A percentile compares a stretch with the other conserved stretches of the same genome.
Evolutionary conservation across 768 basidiomycete genomes (phyloP).

Genomic region (Leccinum rimulosum): DNA sequence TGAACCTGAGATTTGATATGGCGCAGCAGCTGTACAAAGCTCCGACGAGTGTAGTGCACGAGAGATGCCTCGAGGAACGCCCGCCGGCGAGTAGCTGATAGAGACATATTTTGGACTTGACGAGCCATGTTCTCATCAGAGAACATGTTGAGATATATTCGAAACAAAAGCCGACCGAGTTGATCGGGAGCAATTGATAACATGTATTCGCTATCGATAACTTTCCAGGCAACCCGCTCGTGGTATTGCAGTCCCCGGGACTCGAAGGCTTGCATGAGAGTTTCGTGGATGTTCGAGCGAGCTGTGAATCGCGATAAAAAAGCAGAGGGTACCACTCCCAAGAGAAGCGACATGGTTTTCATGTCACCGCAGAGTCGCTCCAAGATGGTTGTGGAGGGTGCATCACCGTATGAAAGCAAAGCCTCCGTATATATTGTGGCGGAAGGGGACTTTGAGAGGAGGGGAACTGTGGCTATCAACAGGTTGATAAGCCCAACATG

Average conservation of each 20-base stretch:
- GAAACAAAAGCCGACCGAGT: constrained; percentile 24
- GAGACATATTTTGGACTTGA: constrained; percentile 6
- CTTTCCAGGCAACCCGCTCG: constrained; percentile 29
- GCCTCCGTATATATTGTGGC: constrained; percentile 31
- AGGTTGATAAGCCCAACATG: constrained; percentile 31
- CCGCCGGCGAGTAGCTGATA: background rate
- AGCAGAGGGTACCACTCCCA: constrained; percentile 26
- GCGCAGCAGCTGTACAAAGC: constrained; percentile 45
- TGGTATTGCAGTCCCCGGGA: constrained; percentile 12
- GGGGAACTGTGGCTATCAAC: constrained; percentile 19
- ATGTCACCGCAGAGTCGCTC: constrained; percentile 30
- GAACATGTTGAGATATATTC: constrained; percentile 31
- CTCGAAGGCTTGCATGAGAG: constrained; percentile 3
- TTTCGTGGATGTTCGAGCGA: constrained; percentile 28
- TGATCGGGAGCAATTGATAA: constrained; percentile 25
- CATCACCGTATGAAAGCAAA: constrained; percentile 14
- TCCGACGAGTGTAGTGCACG: constrained; percentile 47
- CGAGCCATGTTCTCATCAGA: constrained; percentile 24
- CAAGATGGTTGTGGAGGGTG: constrained; percentile 13
- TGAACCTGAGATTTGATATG: constrained; percentile 37
- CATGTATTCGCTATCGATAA: constrained; percentile 3
- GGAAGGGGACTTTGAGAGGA: constrained; percentile 23
- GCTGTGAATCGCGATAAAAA: constrained; percentile 29
- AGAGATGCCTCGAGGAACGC: constrained; percentile 13
- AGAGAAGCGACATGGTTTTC: constrained; percentile 24